phyloP scores from a whole-genome alignment of 2,329 filamentous ascomycete genomes.

The Fusarium agapanthi region DNA sequence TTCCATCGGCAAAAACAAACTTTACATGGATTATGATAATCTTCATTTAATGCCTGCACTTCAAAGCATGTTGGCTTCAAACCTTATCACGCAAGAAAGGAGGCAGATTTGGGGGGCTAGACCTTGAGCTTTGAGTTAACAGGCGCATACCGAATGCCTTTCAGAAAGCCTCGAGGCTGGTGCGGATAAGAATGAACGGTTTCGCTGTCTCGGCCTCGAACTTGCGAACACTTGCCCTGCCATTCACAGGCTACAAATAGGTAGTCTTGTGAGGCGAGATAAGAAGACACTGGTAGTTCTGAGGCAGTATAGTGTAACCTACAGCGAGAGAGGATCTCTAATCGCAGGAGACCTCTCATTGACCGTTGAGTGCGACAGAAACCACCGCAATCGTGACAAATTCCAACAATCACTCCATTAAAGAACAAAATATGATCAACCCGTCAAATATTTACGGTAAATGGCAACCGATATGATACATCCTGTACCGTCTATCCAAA shows the following conservation, averaged over 20 bases:
- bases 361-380: neutral
- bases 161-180: neutral
- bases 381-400: neutral
- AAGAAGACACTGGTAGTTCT: neutral
- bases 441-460: constrained; percentile 17
- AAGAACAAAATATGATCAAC: neutral
- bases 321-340: too few species aligned
- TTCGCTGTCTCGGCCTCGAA: neutral
- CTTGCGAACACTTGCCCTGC: too few species aligned
- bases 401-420: neutral
- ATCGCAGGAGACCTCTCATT: neutral
- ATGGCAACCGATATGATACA: neutral
- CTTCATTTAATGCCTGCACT: neutral
- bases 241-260: neutral
- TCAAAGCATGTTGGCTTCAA: neutral
- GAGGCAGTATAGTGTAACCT: neutral
- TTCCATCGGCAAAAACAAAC: neutral
- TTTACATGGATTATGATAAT: neutral
- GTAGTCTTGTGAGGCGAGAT: too few species aligned
- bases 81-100: neutral
- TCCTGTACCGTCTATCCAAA: constrained; percentile 6
- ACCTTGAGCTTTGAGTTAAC: neutral
- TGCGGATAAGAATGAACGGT: neutral
- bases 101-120: neutral
- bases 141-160: neutral